phyloP scores from a whole-genome alignment of 2,329 filamentous ascomycete genomes.

The Nemania abortiva region DNA sequence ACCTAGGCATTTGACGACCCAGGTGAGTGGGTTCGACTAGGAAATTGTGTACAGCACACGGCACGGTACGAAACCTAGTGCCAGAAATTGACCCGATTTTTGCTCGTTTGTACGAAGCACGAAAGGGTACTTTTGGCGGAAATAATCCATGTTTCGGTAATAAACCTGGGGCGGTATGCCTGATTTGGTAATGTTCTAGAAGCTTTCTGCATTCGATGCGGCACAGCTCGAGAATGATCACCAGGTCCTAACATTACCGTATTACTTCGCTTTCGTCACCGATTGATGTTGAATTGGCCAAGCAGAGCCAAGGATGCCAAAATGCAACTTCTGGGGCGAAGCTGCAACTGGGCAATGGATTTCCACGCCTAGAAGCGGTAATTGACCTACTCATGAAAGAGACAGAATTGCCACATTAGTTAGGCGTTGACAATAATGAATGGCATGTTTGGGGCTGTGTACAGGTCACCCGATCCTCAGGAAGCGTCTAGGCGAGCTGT shows the following conservation, averaged over 20 bases:
- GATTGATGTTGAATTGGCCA: not conserved
- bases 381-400: not conserved
- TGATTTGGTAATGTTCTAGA: not conserved
- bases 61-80: no score
- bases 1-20: not conserved
- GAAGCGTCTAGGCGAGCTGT: not conserved
- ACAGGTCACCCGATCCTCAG: constrained; percentile 25
- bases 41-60: no score
- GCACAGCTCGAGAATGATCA: not conserved
- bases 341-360: not conserved
- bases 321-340: constrained; percentile 7
- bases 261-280: not conserved
- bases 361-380: constrained; percentile 21
- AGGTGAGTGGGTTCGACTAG: no score
- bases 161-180: not conserved
- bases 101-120: not conserved
- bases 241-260: not conserved
- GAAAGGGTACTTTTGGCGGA: not conserved
- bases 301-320: not conserved
- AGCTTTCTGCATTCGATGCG: not conserved
- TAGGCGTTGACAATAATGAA: constrained; percentile 9
- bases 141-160: not conserved
- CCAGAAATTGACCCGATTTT: not conserved
- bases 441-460: constrained; percentile 27
- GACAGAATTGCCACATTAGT: constrained; percentile 4